Conservation (phyloP, 495 filamentous ascomycete genomes). For the Xylaria castorea region DNA sequence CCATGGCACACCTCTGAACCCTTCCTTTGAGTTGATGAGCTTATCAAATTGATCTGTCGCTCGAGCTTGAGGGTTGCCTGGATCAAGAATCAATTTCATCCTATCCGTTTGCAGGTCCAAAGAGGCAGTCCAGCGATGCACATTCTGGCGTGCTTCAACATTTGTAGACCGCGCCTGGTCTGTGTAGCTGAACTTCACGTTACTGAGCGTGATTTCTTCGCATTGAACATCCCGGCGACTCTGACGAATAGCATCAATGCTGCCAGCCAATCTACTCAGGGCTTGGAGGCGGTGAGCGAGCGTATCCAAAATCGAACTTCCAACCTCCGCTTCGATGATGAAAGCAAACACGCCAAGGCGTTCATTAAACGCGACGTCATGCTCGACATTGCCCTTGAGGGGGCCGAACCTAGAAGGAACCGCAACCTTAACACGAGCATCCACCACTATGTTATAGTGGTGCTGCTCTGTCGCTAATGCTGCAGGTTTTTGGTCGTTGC, state of each 20-base stretch:
- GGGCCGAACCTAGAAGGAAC: slow-evolving; percentile 49
- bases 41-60: slow-evolving; percentile 68
- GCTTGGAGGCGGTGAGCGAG: slow-evolving; percentile 63
- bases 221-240: slow-evolving; percentile 57
- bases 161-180: slow-evolving; percentile 29
- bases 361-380: slow-evolving; percentile 65
- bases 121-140: slow-evolving; percentile 45
- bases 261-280: slow-evolving; percentile 69
- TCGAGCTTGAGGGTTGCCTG: slow-evolving; percentile 76
- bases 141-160: slow-evolving; percentile 29
- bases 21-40: slow-evolving; percentile 61
- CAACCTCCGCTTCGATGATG: slow-evolving; percentile 62
- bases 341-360: slow-evolving; percentile 65
- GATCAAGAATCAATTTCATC: slow-evolving; percentile 63
- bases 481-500: slow-evolving; percentile 30
- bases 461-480: slow-evolving; percentile 39
- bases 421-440: slow-evolving; percentile 49
- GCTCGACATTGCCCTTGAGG: slow-evolving; percentile 60
- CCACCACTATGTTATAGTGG: slow-evolving; percentile 43
- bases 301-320: slow-evolving; percentile 58
- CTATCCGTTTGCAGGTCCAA: slow-evolving; percentile 43
- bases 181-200: slow-evolving; percentile 69
- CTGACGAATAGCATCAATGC: slow-evolving; percentile 65
- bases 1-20: slow-evolving; percentile 43
- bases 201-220: slow-evolving; percentile 63